These are phyloP conservation scores for Glaciozyma antarctica DNA, from an alignment of 768 basidiomycete species.

Conservation along the genomic window DNA sequence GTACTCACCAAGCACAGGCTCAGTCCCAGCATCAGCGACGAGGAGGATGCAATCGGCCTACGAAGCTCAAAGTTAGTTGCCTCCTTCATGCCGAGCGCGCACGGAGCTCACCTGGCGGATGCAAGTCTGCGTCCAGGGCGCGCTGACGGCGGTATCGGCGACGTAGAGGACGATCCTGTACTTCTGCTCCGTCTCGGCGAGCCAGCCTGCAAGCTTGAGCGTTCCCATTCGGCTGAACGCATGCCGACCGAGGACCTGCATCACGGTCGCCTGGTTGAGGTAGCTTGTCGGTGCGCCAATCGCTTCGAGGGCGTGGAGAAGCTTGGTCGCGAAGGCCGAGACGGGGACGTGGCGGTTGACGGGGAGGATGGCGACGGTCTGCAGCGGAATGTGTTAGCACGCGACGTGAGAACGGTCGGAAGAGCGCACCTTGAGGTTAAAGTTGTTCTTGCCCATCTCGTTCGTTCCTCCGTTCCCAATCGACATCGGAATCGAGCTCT, in stretches of 20 bases:
- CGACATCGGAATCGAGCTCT: slow-evolving; percentile 1
- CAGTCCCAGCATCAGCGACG: slow-evolving; percentile 87
- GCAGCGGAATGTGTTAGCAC: slow-evolving; percentile 34
- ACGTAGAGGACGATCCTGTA: slow-evolving; percentile 91
- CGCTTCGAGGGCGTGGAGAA: slow-evolving; percentile 76
- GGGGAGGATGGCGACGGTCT: slow-evolving; percentile 88
- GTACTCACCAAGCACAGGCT: slow-evolving; percentile 75
- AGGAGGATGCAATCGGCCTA: slow-evolving; percentile 90
- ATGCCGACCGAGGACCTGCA: slow-evolving; percentile 82
- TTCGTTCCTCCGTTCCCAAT: slow-evolving; percentile 1
- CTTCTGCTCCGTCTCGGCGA: slow-evolving; percentile 84
- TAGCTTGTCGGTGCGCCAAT: slow-evolving; percentile 89
- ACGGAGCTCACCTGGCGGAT: slow-evolving; percentile 64
- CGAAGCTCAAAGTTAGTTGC: slow-evolving; percentile 9
- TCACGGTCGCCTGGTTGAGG: slow-evolving; percentile 87
- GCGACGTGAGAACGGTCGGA: neutral
- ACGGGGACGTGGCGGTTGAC: slow-evolving; percentile 78
- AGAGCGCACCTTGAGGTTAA: slow-evolving; percentile 49
- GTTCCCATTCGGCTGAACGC: slow-evolving; percentile 96
- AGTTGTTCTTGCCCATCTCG: slow-evolving; percentile 66
- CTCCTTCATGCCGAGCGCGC: neutral
- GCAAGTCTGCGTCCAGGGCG: slow-evolving; percentile 96
- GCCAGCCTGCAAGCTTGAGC: slow-evolving; percentile 85
- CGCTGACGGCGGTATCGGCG: slow-evolving; percentile 86
- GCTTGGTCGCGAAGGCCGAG: slow-evolving; percentile 76